Evolutionary conservation across 441 rosid species (phyloP).

Genomic region (Flueggea neowawraea): DNA sequence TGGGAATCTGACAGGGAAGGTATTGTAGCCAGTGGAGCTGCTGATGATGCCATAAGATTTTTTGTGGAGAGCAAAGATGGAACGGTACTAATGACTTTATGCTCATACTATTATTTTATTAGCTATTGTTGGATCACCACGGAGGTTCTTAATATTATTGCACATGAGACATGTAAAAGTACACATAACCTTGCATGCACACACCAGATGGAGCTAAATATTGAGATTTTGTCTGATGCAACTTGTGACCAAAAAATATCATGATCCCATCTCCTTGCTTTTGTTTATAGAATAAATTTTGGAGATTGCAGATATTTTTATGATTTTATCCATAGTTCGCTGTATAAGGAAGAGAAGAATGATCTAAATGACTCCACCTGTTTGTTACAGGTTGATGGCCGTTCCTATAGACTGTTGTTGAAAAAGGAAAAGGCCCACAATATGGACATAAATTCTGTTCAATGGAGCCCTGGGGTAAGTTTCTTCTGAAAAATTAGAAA

Average conservation of each 20-base stretch:
- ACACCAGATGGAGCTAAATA: no score
- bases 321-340: no score
- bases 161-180: no score
- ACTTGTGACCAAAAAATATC: no score
- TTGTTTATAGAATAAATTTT: no score
- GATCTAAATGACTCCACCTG: neutral
- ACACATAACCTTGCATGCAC: no score
- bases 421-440: conserved; percentile 91
- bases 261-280: no score
- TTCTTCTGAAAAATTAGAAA: conserved; percentile 13
- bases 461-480: conserved; percentile 80
- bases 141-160: no score
- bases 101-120: neutral
- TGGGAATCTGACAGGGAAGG: conserved; percentile 58
- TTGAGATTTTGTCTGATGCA: no score
- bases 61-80: conserved; percentile 40
- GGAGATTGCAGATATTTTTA: no score
- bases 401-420: conserved; percentile 60
- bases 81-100: conserved; percentile 37
- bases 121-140: no score
- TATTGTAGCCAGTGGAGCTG: conserved; percentile 91
- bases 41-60: conserved; percentile 83
- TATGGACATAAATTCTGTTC: conserved; percentile 85
- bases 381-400: conserved; percentile 53
- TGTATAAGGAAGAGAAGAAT: no score